Conservation (phyloP, 352 stramenopile species). For the Pythium guiyangense region DNA sequence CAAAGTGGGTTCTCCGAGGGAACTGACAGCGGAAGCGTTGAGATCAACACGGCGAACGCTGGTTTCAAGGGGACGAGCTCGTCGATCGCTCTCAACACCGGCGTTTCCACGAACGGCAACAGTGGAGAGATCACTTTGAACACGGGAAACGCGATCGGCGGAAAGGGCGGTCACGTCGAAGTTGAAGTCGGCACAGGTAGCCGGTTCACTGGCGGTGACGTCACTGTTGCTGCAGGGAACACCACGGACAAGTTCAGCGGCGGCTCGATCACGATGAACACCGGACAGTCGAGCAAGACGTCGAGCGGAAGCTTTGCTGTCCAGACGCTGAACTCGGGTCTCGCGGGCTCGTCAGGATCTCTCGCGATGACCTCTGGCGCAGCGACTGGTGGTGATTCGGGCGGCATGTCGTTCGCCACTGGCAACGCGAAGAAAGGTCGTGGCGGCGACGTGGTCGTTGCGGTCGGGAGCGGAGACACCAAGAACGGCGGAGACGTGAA, state of each 20-base stretch:
- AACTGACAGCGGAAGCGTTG: conserved; percentile 48
- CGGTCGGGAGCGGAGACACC: conserved; percentile 26
- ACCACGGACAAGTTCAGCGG: conserved; percentile 53
- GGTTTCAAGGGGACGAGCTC: conserved; percentile 55
- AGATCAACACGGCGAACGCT: conserved; percentile 48
- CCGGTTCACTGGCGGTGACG: conserved; percentile 42
- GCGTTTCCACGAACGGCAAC: conserved; percentile 50
- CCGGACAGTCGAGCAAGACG: conserved; percentile 46
- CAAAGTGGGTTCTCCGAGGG: conserved; percentile 47
- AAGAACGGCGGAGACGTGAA: conserved; percentile 47
- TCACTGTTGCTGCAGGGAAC: conserved; percentile 62
- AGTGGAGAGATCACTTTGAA: conserved; percentile 58
- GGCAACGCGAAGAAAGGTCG: conserved; percentile 34
- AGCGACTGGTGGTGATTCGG: conserved; percentile 28
- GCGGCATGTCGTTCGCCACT: conserved; percentile 25
- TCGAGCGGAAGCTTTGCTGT: conserved; percentile 52
- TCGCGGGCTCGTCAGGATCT: conserved; percentile 46
- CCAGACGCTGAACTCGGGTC: conserved; percentile 49
- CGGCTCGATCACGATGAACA: conserved; percentile 50
- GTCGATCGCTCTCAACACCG: conserved; percentile 42
- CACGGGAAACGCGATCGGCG: conserved; percentile 47
- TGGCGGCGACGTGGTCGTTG: conserved; percentile 31
- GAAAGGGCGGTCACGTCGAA: conserved; percentile 55
- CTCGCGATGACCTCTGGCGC: conserved; percentile 33
- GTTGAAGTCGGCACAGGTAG: conserved; percentile 52